Percentiles rank a stretch among this genome's conserved stretches.
phyloP scores from a whole-genome alignment of 2,329 filamentous ascomycete species.

The Fusarium graminum region DNA sequence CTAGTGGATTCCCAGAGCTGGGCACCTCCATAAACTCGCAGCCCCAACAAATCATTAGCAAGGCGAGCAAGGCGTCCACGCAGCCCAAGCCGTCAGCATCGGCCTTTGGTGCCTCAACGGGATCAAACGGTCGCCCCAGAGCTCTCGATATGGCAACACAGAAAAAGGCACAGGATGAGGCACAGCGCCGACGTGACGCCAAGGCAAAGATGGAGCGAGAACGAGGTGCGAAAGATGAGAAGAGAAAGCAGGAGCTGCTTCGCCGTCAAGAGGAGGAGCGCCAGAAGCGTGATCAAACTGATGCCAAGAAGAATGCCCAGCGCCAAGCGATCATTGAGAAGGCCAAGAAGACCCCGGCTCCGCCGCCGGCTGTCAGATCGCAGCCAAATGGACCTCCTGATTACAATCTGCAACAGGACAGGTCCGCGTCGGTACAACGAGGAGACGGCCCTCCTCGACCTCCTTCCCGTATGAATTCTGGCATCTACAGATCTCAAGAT shows the following conservation, averaged over 20 bases:
- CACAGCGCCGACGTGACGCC: conserved; percentile 81
- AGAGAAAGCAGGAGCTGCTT: conserved; percentile 70
- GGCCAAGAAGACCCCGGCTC: conserved; percentile 73
- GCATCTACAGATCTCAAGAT: conserved; percentile 66
- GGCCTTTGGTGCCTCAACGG: conserved; percentile 69
- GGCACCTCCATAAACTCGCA: conserved; percentile 51
- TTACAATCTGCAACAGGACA: conserved; percentile 53
- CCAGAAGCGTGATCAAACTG: conserved; percentile 71
- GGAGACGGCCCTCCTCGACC: conserved; percentile 58
- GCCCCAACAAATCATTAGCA: conserved; percentile 66
- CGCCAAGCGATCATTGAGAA: conserved; percentile 73
- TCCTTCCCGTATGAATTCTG: conserved; percentile 70
- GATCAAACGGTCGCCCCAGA: conserved; percentile 75
- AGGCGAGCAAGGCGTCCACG: conserved; percentile 75
- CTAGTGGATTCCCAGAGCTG: conserved; percentile 67
- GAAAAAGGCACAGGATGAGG: conserved; percentile 87
- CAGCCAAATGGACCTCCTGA: conserved; percentile 67
- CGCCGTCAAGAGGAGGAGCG: conserved; percentile 72
- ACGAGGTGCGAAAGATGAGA: conserved; percentile 76
- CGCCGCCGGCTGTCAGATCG: conserved; percentile 69
- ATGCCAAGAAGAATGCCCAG: conserved; percentile 75
- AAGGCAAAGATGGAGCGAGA: conserved; percentile 87
- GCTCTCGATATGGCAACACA: conserved; percentile 81
- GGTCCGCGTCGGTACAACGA: conserved; percentile 48
- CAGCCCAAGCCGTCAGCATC: conserved; percentile 68